These are phyloP conservation scores for Leptomonas seymouri DNA, from an alignment of 208 protist genomes.

Conservation along the genomic window DNA sequence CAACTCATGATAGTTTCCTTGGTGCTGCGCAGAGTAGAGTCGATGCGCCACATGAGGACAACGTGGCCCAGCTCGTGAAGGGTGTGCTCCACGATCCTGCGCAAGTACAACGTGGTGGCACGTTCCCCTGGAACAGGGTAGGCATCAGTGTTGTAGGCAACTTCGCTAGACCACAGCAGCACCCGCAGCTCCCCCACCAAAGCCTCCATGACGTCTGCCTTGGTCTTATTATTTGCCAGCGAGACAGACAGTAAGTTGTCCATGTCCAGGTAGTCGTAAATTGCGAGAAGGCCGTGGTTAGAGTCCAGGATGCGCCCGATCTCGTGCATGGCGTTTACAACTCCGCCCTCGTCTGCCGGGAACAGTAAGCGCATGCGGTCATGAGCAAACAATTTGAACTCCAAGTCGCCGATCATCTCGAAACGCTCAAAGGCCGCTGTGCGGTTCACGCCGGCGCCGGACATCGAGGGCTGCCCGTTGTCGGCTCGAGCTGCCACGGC, in stretches of 20 bases:
- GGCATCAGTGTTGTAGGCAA: constrained; percentile 23
- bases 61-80: constrained; percentile 81
- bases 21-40: constrained; percentile 48
- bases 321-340: constrained; percentile 28
- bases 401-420: constrained; percentile 86
- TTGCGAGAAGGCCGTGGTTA: constrained; percentile 74
- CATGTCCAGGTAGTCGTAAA: constrained; percentile 83
- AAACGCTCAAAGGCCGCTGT: constrained; percentile 68
- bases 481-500: background rate
- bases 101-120: constrained; percentile 41
- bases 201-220: constrained; percentile 84
- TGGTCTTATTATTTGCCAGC: constrained; percentile 78
- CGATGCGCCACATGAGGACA: constrained; percentile 79
- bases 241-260: constrained; percentile 53
- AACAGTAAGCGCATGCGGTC: constrained; percentile 73
- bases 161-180: constrained; percentile 69
- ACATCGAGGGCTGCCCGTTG: background rate
- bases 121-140: constrained; percentile 31
- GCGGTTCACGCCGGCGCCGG: constrained; percentile 3
- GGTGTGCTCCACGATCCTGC: constrained; percentile 64
- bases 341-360: constrained; percentile 50
- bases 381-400: constrained; percentile 65
- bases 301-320: constrained; percentile 76
- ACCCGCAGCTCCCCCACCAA: constrained; percentile 85
- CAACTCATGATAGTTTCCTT: constrained; percentile 19